Base-by-base conservation (phyloP, 2,329 filamentous ascomycete species). In the Colletotrichum aenigma region DNA sequence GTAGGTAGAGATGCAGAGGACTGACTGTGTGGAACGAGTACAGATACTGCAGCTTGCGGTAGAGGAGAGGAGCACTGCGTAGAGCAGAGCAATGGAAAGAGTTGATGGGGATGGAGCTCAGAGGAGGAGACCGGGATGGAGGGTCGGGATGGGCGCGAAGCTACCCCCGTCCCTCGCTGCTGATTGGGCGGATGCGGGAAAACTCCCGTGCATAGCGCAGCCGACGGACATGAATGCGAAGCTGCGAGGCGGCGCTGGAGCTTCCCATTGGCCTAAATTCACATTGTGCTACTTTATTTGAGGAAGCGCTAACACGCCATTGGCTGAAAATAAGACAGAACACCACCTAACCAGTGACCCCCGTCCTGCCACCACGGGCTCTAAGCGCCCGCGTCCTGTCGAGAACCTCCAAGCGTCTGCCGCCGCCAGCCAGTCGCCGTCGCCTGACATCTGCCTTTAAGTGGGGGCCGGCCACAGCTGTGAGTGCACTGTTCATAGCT, bases 191-290 rank as follows among this genome's bases (percentile, higher is more conserved):
- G 36, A n/a, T 16, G 30, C 68, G 38, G 32, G 36, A 52, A 65
- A 60, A 34, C 43, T 70, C n/a, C 38, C 71, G 67, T 74, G 71
- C 66, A 61, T 71, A 28, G 38, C 73, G 70, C 43, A 68, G 62
- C 69, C 73, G 73, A 58, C 34, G 64, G 64, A 43, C 28, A 61
- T 24, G 21, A 52, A 21, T 16, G 66, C 56, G 36, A 64, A 43
- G 15, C 36, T 16, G 56, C 56, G 36, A 64, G 58, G 15, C 36
- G 26, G 15, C 56, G 16, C 13, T 62, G 18, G n/a, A 75, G 68
- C 18, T 30, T 65, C 52, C 70, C 66, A 84, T 84, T 84, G 82
- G 83, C 48, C 73, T 58, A 76, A 81, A 83, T 81, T 78, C 74
- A 73, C 79, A 77, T 78, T 58, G 80, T 81, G 78, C 79, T 75